A percentile compares a stretch with the other conserved stretches of the same genome.
Evolutionary conservation across 1,284 basidiomycete genomes (phyloP).

Genomic region (Ceratobasidium sp.): DNA sequence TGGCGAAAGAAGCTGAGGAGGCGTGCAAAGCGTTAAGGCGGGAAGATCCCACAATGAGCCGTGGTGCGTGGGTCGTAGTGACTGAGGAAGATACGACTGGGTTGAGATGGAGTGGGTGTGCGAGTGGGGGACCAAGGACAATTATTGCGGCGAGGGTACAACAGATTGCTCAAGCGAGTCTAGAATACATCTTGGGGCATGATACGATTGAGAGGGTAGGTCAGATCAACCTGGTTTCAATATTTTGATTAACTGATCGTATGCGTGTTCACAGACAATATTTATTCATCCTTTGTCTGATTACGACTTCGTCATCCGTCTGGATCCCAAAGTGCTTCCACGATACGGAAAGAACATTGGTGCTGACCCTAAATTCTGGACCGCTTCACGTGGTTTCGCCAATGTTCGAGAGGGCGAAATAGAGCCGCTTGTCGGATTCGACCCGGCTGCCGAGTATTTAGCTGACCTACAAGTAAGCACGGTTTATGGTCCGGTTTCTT

Average conservation of each 20-base stretch:
- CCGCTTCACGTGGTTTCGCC: conserved; percentile 63
- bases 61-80: conserved; percentile 82
- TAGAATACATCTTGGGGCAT: conserved; percentile 56
- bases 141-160: conserved; percentile 79
- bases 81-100: conserved; percentile 83
- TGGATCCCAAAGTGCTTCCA: conserved; percentile 75
- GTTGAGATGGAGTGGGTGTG: conserved; percentile 57
- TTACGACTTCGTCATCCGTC: conserved; percentile 88
- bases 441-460: conserved; percentile 81
- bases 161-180: conserved; percentile 81
- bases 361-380: conserved; percentile 65
- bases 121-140: conserved; percentile 59
- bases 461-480: conserved; percentile 76
- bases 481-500: not conserved
- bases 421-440: conserved; percentile 76
- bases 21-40: conserved; percentile 54
- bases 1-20: conserved; percentile 66
- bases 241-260: not conserved
- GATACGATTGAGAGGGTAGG: conserved; percentile 69
- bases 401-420: conserved; percentile 52
- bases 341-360: conserved; percentile 72
- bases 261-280: conserved; percentile 67
- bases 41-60: conserved; percentile 64
- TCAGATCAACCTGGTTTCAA: not conserved
- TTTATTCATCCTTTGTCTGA: conserved; percentile 88